These are phyloP conservation scores for Rauvolfia tetraphylla DNA, from an alignment of 257 asterid species.

Conservation along the genomic window DNA sequence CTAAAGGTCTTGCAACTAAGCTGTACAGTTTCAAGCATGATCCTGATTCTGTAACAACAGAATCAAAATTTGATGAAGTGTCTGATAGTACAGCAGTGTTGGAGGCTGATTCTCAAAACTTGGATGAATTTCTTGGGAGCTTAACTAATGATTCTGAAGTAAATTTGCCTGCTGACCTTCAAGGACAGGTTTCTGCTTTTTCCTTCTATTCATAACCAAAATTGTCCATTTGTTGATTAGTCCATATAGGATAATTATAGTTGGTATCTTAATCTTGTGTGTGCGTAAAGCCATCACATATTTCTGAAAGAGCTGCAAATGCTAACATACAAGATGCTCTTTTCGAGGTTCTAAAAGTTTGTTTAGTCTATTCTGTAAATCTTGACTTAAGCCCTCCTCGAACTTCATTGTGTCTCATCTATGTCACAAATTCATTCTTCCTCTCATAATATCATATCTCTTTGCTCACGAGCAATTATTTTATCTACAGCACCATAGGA, in stretches of 20 bases:
- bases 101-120: conserved; percentile 41
- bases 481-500: background rate
- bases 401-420: background rate
- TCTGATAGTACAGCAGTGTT: conserved; percentile 27
- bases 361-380: background rate
- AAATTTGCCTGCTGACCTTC: conserved; percentile 75
- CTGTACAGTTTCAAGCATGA: conserved; percentile 80
- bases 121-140: conserved; percentile 53
- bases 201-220: conserved; percentile 6
- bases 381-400: background rate
- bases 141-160: conserved; percentile 50
- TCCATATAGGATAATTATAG: background rate
- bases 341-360: background rate
- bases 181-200: conserved; percentile 62
- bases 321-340: background rate
- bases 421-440: background rate
- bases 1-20: conserved; percentile 80
- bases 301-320: background rate
- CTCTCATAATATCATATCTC: background rate
- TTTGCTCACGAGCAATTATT: background rate
- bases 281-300: background rate
- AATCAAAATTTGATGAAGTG: conserved; percentile 38
- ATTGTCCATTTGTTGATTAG: background rate
- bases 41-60: conserved; percentile 39
- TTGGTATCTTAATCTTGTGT: background rate